phyloP scores from a whole-genome alignment of 2,329 filamentous ascomycete genomes.

The Fusarium nanum region DNA sequence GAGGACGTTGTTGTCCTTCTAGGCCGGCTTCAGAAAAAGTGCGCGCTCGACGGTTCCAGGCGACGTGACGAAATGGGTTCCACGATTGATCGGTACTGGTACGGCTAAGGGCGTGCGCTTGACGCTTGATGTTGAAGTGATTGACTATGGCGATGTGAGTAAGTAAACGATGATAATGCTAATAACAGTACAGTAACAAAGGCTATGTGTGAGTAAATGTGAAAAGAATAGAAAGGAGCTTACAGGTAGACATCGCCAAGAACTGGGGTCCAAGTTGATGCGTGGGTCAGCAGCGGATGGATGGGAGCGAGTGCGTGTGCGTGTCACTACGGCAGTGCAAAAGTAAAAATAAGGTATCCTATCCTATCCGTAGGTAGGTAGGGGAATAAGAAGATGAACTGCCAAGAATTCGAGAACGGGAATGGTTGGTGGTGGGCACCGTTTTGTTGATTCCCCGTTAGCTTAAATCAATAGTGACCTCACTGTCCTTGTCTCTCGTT shows the following conservation, averaged over 20 bases:
- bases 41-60: constrained; percentile 49
- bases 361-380: neutral
- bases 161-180: neutral
- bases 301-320: constrained; percentile 11
- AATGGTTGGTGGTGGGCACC: constrained; percentile 14
- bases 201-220: neutral
- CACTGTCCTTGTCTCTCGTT: constrained; percentile 2
- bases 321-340: constrained; percentile 22
- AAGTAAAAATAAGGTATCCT: constrained; percentile 1
- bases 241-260: constrained; percentile 43
- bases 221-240: constrained; percentile 26
- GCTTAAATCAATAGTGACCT: constrained; percentile 24
- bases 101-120: constrained; percentile 58
- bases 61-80: constrained; percentile 60
- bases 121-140: constrained; percentile 57
- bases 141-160: constrained; percentile 54
- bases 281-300: constrained; percentile 11
- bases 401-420: constrained; percentile 29
- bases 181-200: neutral
- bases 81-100: constrained; percentile 53
- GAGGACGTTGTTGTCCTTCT: constrained; percentile 48
- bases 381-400: constrained; percentile 2
- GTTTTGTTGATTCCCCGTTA: constrained; percentile 23
- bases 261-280: constrained; percentile 24
- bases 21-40: constrained; percentile 47